Evolutionary conservation across 768 basidiomycete species (phyloP), one percentile per base, ranked within the genome.

Genomic region (Xerocomus potaroensis): DNA sequence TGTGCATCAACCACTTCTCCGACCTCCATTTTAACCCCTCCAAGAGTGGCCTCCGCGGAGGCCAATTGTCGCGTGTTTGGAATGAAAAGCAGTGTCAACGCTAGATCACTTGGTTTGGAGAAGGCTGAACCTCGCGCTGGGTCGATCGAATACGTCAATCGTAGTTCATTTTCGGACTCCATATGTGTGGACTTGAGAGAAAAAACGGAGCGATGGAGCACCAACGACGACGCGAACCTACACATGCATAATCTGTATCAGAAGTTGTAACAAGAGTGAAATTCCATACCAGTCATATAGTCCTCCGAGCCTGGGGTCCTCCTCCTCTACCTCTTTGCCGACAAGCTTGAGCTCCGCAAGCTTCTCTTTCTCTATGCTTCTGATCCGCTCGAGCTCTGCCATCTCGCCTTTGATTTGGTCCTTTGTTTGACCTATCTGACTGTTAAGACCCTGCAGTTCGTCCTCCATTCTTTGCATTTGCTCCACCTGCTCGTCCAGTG

Each of bases 391-490:
- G 35, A 84, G 61, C 34, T 81, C 78, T 11, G 72, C 57, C 27
- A 74, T 72, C 31, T 72, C 75, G 1, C 63, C 65, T 61, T 87
- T 91, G 32, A 90, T 70, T 22, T 70, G 68, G 14, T 80, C 81
- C 55, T 83, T 87, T 15, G 81, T 71, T 5, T 67, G 66, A 19
- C 75, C 74, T 29, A 81, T 71, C 29, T 67, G 69, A 40, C 70
- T 71, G 41, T 81, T 78, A 19, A 80, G 61, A 10, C 62, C 60
- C 46, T 83, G 77, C 7, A 84, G 71, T 47, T 83, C 73, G 40
- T 88, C 87, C 40, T 79, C 81, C 33, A 88, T 68, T n/a, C 65
- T 68, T 58, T 91, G 84, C 81, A 94, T 88, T 61, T 88, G 79
- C 8, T 70, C 74, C n/a, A 87, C 80, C 54, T 94, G 91, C 10